Evolutionary conservation across 148 eudicot genomes (phyloP).

Genomic region (Limonium bicolor): DNA sequence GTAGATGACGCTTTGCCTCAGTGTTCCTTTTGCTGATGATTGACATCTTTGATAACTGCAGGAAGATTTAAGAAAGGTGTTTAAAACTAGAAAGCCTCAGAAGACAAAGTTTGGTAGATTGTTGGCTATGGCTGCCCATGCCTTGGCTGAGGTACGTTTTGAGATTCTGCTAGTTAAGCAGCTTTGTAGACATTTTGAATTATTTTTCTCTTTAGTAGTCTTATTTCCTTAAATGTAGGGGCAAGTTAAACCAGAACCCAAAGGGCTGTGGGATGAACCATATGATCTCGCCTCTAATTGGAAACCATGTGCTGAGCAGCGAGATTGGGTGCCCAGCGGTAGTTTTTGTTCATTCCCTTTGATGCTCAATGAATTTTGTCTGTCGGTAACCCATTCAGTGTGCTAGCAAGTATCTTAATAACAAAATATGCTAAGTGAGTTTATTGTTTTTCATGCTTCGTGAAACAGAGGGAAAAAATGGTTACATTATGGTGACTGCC

Average conservation of each 20-base stretch:
- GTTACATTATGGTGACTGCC: slow-evolving; percentile 81
- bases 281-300: slow-evolving; percentile 61
- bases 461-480: slow-evolving; percentile 67
- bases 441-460: background rate
- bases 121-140: slow-evolving; percentile 85
- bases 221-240: slow-evolving; percentile 18
- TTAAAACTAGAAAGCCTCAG: slow-evolving; percentile 60
- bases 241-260: slow-evolving; percentile 70
- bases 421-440: background rate
- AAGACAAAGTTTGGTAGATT: slow-evolving; percentile 71
- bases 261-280: slow-evolving; percentile 87
- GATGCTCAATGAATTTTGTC: background rate
- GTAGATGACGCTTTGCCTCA: background rate
- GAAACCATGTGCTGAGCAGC: slow-evolving; percentile 82
- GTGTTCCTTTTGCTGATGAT: too few relatives aligned
- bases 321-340: slow-evolving; percentile 82
- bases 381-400: too few relatives aligned
- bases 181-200: background rate
- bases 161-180: background rate
- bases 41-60: slow-evolving; percentile 23
- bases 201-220: background rate
- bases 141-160: slow-evolving; percentile 69
- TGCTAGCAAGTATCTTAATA: too few relatives aligned
- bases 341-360: slow-evolving; percentile 11
- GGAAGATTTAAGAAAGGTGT: slow-evolving; percentile 53